Conservation (phyloP, 208 protist genomes). For the Wallacemonas sp. region DNA sequence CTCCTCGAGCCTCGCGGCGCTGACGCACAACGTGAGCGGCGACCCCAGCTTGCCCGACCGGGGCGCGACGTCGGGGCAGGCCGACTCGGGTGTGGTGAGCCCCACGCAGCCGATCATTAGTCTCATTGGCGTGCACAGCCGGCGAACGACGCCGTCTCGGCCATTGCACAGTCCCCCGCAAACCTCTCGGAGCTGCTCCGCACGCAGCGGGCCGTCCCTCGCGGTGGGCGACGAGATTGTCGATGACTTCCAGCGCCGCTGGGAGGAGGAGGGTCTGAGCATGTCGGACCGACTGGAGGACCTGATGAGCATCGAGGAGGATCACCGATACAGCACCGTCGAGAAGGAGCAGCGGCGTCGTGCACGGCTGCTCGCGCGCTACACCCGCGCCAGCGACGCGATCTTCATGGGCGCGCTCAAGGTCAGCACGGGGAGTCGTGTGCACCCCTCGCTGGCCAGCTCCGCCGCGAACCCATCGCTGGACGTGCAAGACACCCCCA, state of each 20-base stretch:
- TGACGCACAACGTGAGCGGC: constrained; percentile 5
- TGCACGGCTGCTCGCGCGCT: constrained; percentile 4
- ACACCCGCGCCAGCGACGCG: constrained; percentile 11
- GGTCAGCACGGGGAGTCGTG: constrained; percentile 9
- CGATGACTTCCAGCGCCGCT: constrained; percentile 9
- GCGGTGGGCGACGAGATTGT: neutral
- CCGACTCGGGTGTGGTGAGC: constrained; percentile 5
- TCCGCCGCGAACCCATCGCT: constrained; percentile 12
- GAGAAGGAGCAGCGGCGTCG: constrained; percentile 12
- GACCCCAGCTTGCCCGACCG: neutral
- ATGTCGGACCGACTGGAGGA: constrained; percentile 9
- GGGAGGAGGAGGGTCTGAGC: constrained; percentile 17
- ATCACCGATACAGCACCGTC: constrained; percentile 2
- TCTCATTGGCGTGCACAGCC: constrained; percentile 1
- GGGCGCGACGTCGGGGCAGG: neutral
- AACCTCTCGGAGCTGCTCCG: constrained; percentile 11
- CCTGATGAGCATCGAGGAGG: constrained; percentile 12
- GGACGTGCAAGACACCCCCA: constrained; percentile 9
- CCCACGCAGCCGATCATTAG: constrained; percentile 13
- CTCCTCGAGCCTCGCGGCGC: neutral
- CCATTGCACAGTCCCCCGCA: neutral
- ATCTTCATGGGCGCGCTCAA: constrained; percentile 12
- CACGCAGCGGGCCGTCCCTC: constrained; percentile 8
- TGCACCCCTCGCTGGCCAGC: constrained; percentile 5
- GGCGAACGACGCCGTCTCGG: neutral